Evolutionary conservation across 2,329 filamentous ascomycete genomes (phyloP), one percentile per base, ranked within the genome.

Genomic region (Stemphylium vesicarium): DNA sequence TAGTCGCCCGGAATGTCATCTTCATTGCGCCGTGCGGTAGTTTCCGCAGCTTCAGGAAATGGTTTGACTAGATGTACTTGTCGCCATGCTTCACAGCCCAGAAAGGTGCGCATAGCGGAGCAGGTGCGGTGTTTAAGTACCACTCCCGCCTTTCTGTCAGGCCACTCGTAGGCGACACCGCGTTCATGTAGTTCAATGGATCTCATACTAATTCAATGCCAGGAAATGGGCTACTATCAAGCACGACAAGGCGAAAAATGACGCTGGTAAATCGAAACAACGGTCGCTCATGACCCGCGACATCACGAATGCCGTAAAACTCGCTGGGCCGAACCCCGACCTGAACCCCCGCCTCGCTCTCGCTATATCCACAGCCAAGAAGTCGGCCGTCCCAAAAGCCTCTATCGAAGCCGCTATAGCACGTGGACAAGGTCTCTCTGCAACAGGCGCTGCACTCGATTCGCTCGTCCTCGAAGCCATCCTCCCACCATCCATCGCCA

Each of bases 201-300:
- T 3, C 18, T 37, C 22, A 40, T 42, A 36, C n/a, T 49, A 35
- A 58, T 22, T 4, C 9, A 24, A 8, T 4, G 15, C 16, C 18
- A 96, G 89, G 76, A 90, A 92, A 74, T 99, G 95, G 95, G 92
- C 92, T 53, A 96, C 95, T 70, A 98, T 97, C 78, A 91, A 89
- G 72, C 95, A 98, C 76, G 92, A 95, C 75, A 99, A 99, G 77
- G 92, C 89, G 46, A 91, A 88, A 58, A 89, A 88, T 53, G 95
- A 99, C 75, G 84, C 83, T 55, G 88, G 88, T 65, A 96, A 93
- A 77, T 91, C 87, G 76, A 84, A 83, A 38, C 82, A 88, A 64
- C 88, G 92, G 26, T 85, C 83, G 41, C 75, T 82, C 39, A 84
- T 96, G 65, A 83, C 88, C 18, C 88, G 90, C 63, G 85, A 89